Percentiles rank a stretch among this genome's conserved stretches.
phyloP scores from a whole-genome alignment of 2,329 filamentous ascomycete species.

The Penicillium sp. region DNA sequence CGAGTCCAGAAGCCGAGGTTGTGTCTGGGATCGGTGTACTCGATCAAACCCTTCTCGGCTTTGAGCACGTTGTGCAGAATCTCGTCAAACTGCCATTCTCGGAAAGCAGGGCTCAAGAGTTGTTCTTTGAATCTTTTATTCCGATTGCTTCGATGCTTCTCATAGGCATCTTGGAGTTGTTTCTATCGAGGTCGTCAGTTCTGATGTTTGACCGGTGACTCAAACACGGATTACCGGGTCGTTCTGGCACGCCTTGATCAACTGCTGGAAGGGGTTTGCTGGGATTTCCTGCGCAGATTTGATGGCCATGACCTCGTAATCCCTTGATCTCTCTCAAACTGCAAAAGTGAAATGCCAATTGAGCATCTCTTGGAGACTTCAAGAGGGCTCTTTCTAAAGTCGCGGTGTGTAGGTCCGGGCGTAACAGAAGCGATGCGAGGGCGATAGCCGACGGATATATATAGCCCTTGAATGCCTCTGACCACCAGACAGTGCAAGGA shows the following conservation, averaged over 20 bases:
- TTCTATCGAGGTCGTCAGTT: constrained; percentile 38
- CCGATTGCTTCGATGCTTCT: constrained; percentile 66
- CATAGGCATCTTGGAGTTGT: constrained; percentile 63
- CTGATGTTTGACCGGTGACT: neutral
- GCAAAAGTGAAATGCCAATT: too few relatives aligned
- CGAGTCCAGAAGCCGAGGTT: constrained; percentile 87
- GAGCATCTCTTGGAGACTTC: neutral
- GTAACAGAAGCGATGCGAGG: neutral
- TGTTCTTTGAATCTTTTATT: constrained; percentile 71
- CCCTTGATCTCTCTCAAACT: neutral
- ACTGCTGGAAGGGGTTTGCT: constrained; percentile 67
- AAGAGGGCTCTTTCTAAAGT: neutral
- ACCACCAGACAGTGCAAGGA: neutral
- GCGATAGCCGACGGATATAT: constrained; percentile 5
- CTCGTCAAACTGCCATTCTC: constrained; percentile 69
- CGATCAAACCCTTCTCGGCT: constrained; percentile 55
- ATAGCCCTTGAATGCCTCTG: neutral
- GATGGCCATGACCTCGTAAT: constrained; percentile 4
- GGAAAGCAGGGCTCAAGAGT: constrained; percentile 64
- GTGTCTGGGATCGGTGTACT: constrained; percentile 69
- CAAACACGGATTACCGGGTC: constrained; percentile 54
- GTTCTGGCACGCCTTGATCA: constrained; percentile 64
- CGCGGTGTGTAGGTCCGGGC: neutral
- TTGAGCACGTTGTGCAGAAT: constrained; percentile 67
- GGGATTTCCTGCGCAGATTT: neutral